A percentile compares a stretch with the other conserved stretches of the same genome.
Evolutionary conservation across 2,329 filamentous ascomycete species (phyloP).

Genomic region (Elsinoe batatas): DNA sequence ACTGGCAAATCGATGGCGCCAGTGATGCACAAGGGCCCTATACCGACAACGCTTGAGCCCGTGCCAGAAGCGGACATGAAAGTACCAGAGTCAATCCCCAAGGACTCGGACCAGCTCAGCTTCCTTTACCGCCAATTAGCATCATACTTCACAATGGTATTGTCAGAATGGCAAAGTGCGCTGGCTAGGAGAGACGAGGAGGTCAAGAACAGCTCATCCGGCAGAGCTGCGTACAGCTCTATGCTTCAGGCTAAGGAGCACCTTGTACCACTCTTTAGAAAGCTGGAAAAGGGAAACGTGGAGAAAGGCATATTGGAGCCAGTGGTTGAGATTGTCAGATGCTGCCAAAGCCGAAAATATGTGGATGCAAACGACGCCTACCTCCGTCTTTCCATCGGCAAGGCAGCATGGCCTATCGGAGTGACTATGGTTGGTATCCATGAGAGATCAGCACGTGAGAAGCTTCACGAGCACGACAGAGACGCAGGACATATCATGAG

Average conservation of each 20-base stretch:
- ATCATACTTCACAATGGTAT: slow-evolving; percentile 94
- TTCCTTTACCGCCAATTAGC: slow-evolving; percentile 81
- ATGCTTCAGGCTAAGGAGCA: slow-evolving; percentile 84
- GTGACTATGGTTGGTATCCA: slow-evolving; percentile 99
- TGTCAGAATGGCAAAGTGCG: slow-evolving; percentile 75
- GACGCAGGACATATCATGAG: slow-evolving; percentile 92
- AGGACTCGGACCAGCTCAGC: slow-evolving; percentile 54
- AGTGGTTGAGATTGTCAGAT: slow-evolving; percentile 82
- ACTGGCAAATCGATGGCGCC: slow-evolving; percentile 32
- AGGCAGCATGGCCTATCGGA: slow-evolving; percentile 84
- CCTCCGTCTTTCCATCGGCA: slow-evolving; percentile 69
- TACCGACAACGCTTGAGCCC: slow-evolving; percentile 71
- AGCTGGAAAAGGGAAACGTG: slow-evolving; percentile 71
- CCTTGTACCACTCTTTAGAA: slow-evolving; percentile 80
- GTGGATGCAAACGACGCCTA: slow-evolving; percentile 97
- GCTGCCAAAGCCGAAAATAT: slow-evolving; percentile 82
- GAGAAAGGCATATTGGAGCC: slow-evolving; percentile 71
- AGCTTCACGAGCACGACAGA: slow-evolving; percentile 68
- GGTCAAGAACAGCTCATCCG: slow-evolving; percentile 63
- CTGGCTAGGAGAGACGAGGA: slow-evolving; percentile 50
- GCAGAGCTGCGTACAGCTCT: slow-evolving; percentile 69
- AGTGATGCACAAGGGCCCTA: slow-evolving; percentile 62
- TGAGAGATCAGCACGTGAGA: slow-evolving; percentile 89
- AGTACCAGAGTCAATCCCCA: slow-evolving; percentile 52
- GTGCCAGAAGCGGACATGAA: slow-evolving; percentile 86